Percentiles rank a stretch among this genome's conserved stretches.
Evolutionary conservation across 2,329 filamentous ascomycete genomes (phyloP).

Genomic region (Xylaria sp.): DNA sequence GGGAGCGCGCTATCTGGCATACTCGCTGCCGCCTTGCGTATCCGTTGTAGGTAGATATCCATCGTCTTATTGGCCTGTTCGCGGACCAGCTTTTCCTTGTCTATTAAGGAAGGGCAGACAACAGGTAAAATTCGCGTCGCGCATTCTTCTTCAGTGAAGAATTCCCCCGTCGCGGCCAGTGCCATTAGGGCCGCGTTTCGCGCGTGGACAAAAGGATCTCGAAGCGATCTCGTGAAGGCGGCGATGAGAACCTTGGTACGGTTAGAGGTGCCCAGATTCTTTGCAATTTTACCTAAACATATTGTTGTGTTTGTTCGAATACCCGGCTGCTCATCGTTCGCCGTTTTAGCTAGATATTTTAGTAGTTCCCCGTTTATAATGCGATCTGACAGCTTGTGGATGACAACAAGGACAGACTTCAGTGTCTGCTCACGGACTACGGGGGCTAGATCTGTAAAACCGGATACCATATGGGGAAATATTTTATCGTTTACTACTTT

Average conservation of each 20-base stretch:
- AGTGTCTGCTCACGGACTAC: slow-evolving; percentile 95
- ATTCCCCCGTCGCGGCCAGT: slow-evolving; percentile 82
- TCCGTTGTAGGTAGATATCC: slow-evolving; percentile 83
- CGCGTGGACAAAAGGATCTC: slow-evolving; percentile 95
- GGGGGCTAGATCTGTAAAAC: slow-evolving; percentile 91
- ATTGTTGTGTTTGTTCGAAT: slow-evolving; percentile 99
- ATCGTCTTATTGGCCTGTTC: slow-evolving; percentile 92
- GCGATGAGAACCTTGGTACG: slow-evolving; percentile 91
- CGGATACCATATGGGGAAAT: slow-evolving; percentile 95
- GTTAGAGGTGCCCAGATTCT: slow-evolving; percentile 80
- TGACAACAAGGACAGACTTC: slow-evolving; percentile 88
- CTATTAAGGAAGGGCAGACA: slow-evolving; percentile 84
- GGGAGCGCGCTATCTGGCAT: slow-evolving; percentile 86
- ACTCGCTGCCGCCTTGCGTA: slow-evolving; percentile 77
- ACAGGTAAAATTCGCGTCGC: slow-evolving; percentile 84
- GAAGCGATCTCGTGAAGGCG: slow-evolving; percentile 86
- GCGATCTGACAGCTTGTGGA: slow-evolving; percentile 89
- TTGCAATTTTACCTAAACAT: slow-evolving; percentile 94
- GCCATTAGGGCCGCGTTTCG: slow-evolving; percentile 90
- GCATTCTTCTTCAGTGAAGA: slow-evolving; percentile 90
- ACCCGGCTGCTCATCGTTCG: slow-evolving; percentile 96
- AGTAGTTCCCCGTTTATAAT: slow-evolving; percentile 93
- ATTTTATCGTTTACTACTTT: slow-evolving; percentile 96
- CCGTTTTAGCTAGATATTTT: slow-evolving; percentile 90
- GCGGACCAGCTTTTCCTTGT: slow-evolving; percentile 94